These are phyloP conservation scores for Phalaenopsis equestris DNA, from an alignment of 106 monocot species.

Conservation along the genomic window DNA sequence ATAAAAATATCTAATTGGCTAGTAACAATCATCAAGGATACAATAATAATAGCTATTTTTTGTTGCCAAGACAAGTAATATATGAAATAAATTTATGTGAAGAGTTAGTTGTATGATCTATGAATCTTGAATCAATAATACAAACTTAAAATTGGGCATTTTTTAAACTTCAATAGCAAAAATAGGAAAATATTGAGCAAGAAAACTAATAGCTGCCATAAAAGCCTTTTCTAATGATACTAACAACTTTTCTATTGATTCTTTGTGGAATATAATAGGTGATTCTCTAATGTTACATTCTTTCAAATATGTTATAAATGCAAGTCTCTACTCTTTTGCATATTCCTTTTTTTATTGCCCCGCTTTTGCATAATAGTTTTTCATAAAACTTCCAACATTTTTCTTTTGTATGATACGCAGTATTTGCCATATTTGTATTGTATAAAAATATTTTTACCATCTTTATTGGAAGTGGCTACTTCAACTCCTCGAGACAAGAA, in stretches of 20 bases:
- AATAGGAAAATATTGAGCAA: not conserved
- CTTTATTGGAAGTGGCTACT: no score
- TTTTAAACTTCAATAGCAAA: not conserved
- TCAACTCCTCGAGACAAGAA: no score
- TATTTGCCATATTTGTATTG: no score
- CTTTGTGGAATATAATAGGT: no score
- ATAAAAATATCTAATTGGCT: not conserved
- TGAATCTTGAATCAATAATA: not conserved
- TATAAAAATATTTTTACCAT: no score
- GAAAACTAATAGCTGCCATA: not conserved
- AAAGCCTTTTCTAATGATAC: not conserved
- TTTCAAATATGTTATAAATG: not conserved
- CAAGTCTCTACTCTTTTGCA: not conserved
- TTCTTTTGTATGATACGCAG: no score
- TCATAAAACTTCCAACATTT: not conserved
- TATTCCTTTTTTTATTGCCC: not conserved
- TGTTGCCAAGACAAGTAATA: not conserved
- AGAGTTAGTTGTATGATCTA: no score
- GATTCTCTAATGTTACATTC: not conserved
- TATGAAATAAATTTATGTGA: not conserved
- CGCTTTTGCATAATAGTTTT: not conserved
- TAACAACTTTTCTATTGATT: no score
- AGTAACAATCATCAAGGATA: not conserved
- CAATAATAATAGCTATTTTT: not conserved
- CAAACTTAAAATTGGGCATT: not conserved